Evolutionary conservation across 1,139 yeast species (phyloP), one percentile per base, ranked within the genome.

Genomic region (Nakaseomyces sp.): DNA sequence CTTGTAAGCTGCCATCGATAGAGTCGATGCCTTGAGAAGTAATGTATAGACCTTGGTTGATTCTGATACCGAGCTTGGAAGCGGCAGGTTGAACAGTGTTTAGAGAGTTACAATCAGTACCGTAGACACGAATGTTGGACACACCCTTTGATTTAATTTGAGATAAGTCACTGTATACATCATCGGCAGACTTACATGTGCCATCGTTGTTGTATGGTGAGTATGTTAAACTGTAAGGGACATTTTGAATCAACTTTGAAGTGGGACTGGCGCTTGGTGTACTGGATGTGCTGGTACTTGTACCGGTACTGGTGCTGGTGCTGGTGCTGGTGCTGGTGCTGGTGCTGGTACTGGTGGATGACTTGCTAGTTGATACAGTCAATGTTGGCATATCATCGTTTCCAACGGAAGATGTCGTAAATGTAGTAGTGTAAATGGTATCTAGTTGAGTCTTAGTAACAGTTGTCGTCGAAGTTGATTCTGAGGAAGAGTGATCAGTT

Each of bases 1-100:
- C 76, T 20, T 61, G 48, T 32, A 86, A 78, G 43, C 77, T 72
- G 43, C 55, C 64, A 61, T 85, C 88, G 50, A 86, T 76, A 3
- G 89, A 79, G 54, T 77, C 76, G 31, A 73, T 79, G 51, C 95
- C 95, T 13, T 58, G 69, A 26, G 67, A 54, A 29, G 67, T 61
- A 54, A 88, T 79, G 91, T 93, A 88, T 65, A 88, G 74, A 37
- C 96, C 96, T 70, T 86, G 96, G 63, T 84, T 82, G 43, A 88
- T 78, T 40, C 68, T 76, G 43, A 88, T 63, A 2, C 95, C 95
- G 42, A 82, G 66, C 10, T 64, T 47, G n/a, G 61, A 57, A 49
- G 82, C 75, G 42, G 72, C 74, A 41, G 91, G 85, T 54, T 79
- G 72, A 33, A 87, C 78, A 2, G 82, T 78, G 26, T 72, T 60